Evolutionary conservation across 306 rosid species (phyloP), one percentile per base, ranked within the genome.

Genomic region (Pachyrhizus erosus): DNA sequence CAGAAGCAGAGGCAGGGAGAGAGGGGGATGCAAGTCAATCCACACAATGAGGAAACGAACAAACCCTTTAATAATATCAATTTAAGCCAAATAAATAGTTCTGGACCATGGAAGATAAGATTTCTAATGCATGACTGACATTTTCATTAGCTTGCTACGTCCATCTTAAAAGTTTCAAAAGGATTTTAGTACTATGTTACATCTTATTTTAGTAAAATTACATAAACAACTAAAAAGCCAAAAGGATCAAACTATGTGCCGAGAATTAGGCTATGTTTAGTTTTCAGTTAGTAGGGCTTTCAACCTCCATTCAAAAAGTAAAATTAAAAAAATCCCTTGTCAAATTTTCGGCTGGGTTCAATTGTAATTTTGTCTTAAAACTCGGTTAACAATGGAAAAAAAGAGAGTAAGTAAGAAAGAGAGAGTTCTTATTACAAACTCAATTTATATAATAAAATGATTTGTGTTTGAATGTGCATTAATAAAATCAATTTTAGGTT

Each of bases 71-170:
- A 34, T 34, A 21, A 68, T 27, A 51, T 58, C 18, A 37, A 51
- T 78, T 65, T 78, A 78, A 66, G 48, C 65, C 23, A 65, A 52
- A 64, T 66, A 66, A 66, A 68, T 54, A 62, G 70, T 43, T 69
- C 43, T 39, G 83, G 83, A 69, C 77, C 76, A 69, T 17, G 15
- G 7, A 26, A 37, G 34, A n/a, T n/a, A 17, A 55, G 34, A 39
- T 17, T 39, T 20, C 70, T 64, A 17, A 64, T 31, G 43, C 3
- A 49, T 33, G 6, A 2, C 40, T 13, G 69, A n/a, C 29, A 61
- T 13, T 13, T 29, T 14, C 69, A 61, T 27, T 14, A 61, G 21
- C 20, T 52, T 74, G 67, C 78, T 34, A 5, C 21, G 34, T 34
- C 37, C 39, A 7, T 51, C 8, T 23, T 54, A 37, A n/a, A 17